A percentile compares a stretch with the other conserved stretches of the same genome.
Conservation (phyloP, 306 rosid genomes). For the Pterocarpus santalinus region DNA sequence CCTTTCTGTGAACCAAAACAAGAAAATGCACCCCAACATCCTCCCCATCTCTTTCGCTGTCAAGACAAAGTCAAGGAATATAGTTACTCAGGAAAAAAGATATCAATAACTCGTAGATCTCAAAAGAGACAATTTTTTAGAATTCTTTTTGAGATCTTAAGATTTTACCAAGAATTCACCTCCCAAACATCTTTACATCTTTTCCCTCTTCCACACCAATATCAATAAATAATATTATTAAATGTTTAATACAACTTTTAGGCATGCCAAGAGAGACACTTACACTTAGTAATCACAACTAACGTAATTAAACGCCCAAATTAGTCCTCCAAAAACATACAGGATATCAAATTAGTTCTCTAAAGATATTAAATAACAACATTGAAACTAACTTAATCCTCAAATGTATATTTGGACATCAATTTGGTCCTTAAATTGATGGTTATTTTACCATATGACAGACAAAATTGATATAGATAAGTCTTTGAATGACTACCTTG, state of each 20-base stretch:
- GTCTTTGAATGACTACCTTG: not conserved
- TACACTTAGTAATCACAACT: conserved; percentile 8
- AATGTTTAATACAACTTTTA: conserved; percentile 4
- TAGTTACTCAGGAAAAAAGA: conserved; percentile 35
- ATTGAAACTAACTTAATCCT: not conserved
- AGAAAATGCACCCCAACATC: conserved; percentile 91
- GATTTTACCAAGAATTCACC: conserved; percentile 23
- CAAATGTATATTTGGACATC: not conserved
- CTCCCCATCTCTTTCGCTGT: conserved; percentile 99
- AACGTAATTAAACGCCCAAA: not conserved
- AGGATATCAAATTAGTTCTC: not conserved
- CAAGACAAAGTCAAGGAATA: conserved; percentile 48
- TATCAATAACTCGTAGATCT: conserved; percentile 36
- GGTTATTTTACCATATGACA: not conserved
- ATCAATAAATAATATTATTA: not conserved
- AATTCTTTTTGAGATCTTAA: not conserved
- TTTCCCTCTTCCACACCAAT: conserved; percentile 33
- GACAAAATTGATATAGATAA: not conserved
- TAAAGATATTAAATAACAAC: not conserved
- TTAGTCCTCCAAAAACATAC: not conserved
- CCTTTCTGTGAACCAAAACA: conserved; percentile 93
- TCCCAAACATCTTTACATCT: conserved; percentile 35
- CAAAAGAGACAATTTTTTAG: conserved; percentile 32
- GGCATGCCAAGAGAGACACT: conserved; percentile 17
- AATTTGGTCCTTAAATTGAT: not conserved